phyloP scores from a whole-genome alignment of 2,329 filamentous ascomycete genomes.

The Diplodia intermedia region DNA sequence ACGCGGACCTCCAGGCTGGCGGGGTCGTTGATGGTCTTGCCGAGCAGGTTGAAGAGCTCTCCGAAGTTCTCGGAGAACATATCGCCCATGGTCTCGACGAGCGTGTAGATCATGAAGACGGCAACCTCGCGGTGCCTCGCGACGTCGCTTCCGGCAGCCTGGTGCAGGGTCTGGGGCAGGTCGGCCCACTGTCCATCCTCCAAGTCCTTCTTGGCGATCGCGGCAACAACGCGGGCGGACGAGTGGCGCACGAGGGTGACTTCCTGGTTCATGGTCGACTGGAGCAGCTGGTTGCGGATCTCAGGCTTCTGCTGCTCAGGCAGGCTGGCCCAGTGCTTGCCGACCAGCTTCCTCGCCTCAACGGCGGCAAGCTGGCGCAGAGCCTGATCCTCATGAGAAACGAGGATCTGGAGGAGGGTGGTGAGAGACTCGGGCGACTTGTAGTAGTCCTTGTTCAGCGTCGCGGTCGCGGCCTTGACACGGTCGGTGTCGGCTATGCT shows the following conservation, averaged over 20 bases:
- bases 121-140: constrained; percentile 86
- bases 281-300: constrained; percentile 81
- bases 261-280: constrained; percentile 82
- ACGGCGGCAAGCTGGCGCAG: constrained; percentile 91
- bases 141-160: constrained; percentile 76
- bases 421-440: constrained; percentile 82
- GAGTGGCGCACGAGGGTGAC: constrained; percentile 81
- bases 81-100: constrained; percentile 86
- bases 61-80: constrained; percentile 81
- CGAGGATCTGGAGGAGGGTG: constrained; percentile 85
- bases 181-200: constrained; percentile 85
- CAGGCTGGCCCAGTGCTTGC: constrained; percentile 84
- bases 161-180: constrained; percentile 78
- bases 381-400: constrained; percentile 71
- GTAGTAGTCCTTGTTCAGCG: constrained; percentile 94
- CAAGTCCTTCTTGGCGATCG: constrained; percentile 85
- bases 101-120: constrained; percentile 90
- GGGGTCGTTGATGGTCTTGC: constrained; percentile 85
- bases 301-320: constrained; percentile 77
- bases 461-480: constrained; percentile 87
- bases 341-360: constrained; percentile 81
- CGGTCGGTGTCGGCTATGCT: constrained; percentile 71
- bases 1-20: constrained; percentile 91
- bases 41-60: constrained; percentile 83
- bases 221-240: constrained; percentile 84